Base-by-base conservation (phyloP, 2,329 filamentous ascomycete genomes). In the Verticillium klebahnii region DNA sequence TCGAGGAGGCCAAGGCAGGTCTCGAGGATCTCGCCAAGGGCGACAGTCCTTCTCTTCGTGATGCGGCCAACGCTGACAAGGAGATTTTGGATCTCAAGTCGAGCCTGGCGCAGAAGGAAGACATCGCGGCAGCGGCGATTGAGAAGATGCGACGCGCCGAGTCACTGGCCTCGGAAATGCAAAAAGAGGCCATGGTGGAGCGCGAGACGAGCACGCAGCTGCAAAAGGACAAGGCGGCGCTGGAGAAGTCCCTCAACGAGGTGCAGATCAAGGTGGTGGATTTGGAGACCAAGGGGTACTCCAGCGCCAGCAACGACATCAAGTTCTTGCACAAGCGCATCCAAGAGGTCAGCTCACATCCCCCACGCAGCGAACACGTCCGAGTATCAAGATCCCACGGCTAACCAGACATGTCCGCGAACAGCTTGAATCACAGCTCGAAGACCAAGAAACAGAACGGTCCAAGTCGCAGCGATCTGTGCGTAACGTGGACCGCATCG, bases 71-170 rank as follows among this genome's bases (percentile, higher is more conserved):
- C 67, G 89, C 93, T 70, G 94, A 98, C 76, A 91, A 89, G 69
- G 91, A 97, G 74, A 84, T 98, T 29, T 82, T 99, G 6, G 92
- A 96, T 64, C 85, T 99, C 66, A 97, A 95, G 78, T 90, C 92
- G 11, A 89, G 84, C 66, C 84, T 98, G 37, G 94, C 94, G 4
- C 93, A 97, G 70, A 92, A 97, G 71, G 92, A 98, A 76, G 94
- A 99, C 72, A 89, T 98, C 62, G 91, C 93, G 12, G 86, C 90
- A 1, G 94, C 95, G 3, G 94, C 94, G 0, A 89, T 98, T 50
- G 94, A 95, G 70, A 98, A 98, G 82, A 99, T 99, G 95, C 87
- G 94, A 61, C 89, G 94, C 29, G 92, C 95, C 2, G 94, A 99
- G 72, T 91, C 92, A 5, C 80, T 98, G 36, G 89, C 89, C 1